Conservation (phyloP, 768 basidiomycete genomes). For the Gelatoporia subvermispora region DNA sequence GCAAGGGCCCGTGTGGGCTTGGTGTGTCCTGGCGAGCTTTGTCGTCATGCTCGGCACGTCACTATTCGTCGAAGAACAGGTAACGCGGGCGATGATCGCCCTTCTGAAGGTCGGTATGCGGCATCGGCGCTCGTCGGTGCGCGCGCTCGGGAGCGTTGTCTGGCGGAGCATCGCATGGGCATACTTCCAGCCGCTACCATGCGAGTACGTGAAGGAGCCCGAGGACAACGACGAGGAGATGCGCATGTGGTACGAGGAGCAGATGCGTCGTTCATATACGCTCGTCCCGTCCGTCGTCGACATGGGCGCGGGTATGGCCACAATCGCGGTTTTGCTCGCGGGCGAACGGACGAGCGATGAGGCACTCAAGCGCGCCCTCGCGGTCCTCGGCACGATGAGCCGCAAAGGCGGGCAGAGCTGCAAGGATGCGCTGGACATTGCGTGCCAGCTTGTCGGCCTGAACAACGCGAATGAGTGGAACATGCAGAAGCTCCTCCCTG, state of each 20-base stretch:
- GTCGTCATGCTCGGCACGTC: slow-evolving; percentile 61
- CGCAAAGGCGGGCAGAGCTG: slow-evolving; percentile 46
- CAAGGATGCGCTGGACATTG: slow-evolving; percentile 50
- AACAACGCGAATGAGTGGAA: slow-evolving; percentile 35
- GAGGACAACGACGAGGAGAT: slow-evolving; percentile 22
- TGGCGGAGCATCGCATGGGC: slow-evolving; percentile 69
- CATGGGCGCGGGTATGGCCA: slow-evolving; percentile 53
- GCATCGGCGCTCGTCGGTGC: slow-evolving; percentile 59
- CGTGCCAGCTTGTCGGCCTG: slow-evolving; percentile 24
- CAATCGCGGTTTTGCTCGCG: slow-evolving; percentile 50
- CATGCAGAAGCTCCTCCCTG: slow-evolving; percentile 43
- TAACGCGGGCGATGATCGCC: slow-evolving; percentile 42
- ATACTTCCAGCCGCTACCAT: slow-evolving; percentile 51
- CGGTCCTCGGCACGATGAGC: slow-evolving; percentile 53
- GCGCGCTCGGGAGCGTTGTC: slow-evolving; percentile 52
- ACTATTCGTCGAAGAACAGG: slow-evolving; percentile 39
- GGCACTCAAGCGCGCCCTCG: slow-evolving; percentile 40
- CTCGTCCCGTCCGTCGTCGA: slow-evolving; percentile 49
- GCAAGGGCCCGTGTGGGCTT: slow-evolving; percentile 76
- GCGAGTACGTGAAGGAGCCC: slow-evolving; percentile 19
- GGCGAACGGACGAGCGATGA: slow-evolving; percentile 29
- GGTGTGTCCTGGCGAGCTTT: slow-evolving; percentile 60
- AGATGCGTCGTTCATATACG: slow-evolving; percentile 37
- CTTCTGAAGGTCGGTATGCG: slow-evolving; percentile 53
- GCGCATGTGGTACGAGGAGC: slow-evolving; percentile 3